Percentiles rank a stretch among this genome's conserved stretches.
Conservation (phyloP, 331 rosid species). For the Acacia pycnantha region DNA sequence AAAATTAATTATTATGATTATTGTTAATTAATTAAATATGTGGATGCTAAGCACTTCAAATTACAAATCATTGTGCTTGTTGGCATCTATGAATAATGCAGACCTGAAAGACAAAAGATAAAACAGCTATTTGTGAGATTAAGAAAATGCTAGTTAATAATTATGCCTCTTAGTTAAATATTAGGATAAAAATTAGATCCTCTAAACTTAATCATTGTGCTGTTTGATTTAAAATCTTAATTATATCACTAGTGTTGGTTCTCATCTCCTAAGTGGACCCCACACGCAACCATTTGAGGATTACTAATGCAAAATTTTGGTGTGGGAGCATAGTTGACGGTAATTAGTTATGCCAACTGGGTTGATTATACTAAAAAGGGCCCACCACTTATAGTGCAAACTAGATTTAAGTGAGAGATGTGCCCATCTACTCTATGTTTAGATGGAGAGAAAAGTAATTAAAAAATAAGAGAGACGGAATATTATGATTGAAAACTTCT, state of each 20-base stretch:
- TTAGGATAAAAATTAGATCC: not conserved
- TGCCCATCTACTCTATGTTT: no score
- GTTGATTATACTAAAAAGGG: no score
- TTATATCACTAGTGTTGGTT: not conserved
- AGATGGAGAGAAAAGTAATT: fast-evolving
- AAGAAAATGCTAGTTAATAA: not conserved
- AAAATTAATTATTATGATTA: not conserved
- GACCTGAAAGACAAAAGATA: not conserved
- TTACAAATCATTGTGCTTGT: not conserved
- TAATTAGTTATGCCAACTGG: no score
- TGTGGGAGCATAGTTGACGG: not conserved
- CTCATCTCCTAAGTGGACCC: not conserved
- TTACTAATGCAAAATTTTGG: not conserved
- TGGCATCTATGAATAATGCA: not conserved
- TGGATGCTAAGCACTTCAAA: not conserved
- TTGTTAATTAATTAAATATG: not conserved
- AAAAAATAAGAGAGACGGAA: fast-evolving
- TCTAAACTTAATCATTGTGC: not conserved
- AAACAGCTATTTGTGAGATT: conserved; percentile 3
- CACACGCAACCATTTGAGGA: not conserved
- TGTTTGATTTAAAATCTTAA: not conserved
- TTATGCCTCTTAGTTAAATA: not conserved
- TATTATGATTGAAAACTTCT: no score
- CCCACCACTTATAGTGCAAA: no score
- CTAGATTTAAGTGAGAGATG: no score